These are phyloP conservation scores for Vinca minor DNA, from an alignment of 257 asterid genomes.

Conservation along the genomic window DNA sequence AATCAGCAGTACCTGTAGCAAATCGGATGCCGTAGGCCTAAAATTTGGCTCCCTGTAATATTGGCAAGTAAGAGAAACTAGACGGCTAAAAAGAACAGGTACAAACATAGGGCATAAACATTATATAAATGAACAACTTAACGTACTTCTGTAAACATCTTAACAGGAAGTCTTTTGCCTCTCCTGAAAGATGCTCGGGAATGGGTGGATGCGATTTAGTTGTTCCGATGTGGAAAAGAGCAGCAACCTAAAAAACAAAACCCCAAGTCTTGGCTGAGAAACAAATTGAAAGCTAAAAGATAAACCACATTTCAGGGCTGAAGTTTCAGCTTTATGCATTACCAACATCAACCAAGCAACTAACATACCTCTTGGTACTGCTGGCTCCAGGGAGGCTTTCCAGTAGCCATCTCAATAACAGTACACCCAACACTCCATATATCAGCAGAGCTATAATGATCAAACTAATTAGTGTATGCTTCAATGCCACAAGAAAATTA, in stretches of 20 bases:
- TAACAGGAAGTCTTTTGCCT: conserved; percentile 80
- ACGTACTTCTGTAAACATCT: conserved; percentile 89
- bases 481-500: neutral
- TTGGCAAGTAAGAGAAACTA: conserved; percentile 17
- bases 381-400: conserved; percentile 99
- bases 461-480: neutral
- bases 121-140: conserved; percentile 11
- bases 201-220: conserved; percentile 99
- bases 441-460: conserved; percentile 70
- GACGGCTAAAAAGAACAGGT: neutral
- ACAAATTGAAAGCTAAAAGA: conserved; percentile 9
- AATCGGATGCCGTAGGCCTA: conserved; percentile 75
- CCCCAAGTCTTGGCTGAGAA: conserved; percentile 14
- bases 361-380: conserved; percentile 70
- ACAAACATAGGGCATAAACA: conserved; percentile 8
- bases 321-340: conserved; percentile 7
- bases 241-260: conserved; percentile 69
- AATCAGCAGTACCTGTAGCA: conserved; percentile 58
- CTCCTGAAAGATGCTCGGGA: conserved; percentile 90
- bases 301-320: conserved; percentile 5
- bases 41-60: conserved; percentile 79
- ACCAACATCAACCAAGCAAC: conserved; percentile 4
- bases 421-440: conserved; percentile 99
- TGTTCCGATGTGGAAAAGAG: conserved; percentile 93
- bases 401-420: conserved; percentile 98